Conservation (phyloP, 352 stramenopile genomes). For the Plasmopara viticola region DNA sequence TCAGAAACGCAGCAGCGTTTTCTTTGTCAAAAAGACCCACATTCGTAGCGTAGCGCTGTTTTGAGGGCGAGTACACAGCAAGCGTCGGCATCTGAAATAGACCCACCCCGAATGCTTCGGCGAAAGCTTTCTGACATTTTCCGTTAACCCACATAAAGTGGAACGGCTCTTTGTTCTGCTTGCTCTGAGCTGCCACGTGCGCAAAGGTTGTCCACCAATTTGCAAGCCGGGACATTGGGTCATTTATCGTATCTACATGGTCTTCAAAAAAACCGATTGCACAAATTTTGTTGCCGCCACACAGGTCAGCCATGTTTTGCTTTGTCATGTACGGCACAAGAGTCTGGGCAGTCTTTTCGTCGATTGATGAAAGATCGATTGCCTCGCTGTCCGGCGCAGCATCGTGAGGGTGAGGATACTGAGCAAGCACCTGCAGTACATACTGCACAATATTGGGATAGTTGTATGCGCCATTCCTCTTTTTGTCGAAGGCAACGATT, state of each 20-base stretch:
- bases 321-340: slow-evolving; percentile 50
- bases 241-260: slow-evolving; percentile 38
- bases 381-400: slow-evolving; percentile 14
- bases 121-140: slow-evolving; percentile 67
- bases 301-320: slow-evolving; percentile 45
- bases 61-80: slow-evolving; percentile 67
- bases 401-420: slow-evolving; percentile 55
- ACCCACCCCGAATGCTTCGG: slow-evolving; percentile 58
- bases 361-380: slow-evolving; percentile 22
- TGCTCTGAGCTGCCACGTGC: slow-evolving; percentile 41
- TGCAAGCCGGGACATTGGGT: slow-evolving; percentile 35
- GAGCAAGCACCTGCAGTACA: slow-evolving; percentile 47
- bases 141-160: slow-evolving; percentile 74
- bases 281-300: slow-evolving; percentile 60
- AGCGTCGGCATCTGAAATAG: slow-evolving; percentile 73
- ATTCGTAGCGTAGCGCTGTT: slow-evolving; percentile 64
- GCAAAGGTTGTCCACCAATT: slow-evolving; percentile 38
- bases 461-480: slow-evolving; percentile 49
- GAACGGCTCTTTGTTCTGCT: slow-evolving; percentile 49
- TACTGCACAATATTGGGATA: slow-evolving; percentile 69
- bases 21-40: slow-evolving; percentile 61
- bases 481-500: slow-evolving; percentile 64
- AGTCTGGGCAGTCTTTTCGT: slow-evolving; percentile 17
- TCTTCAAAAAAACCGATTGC: slow-evolving; percentile 72
- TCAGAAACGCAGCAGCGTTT: slow-evolving; percentile 47